Base-by-base conservation (phyloP, 2,329 filamentous ascomycete species). In the Diplodia scrobiculata region DNA sequence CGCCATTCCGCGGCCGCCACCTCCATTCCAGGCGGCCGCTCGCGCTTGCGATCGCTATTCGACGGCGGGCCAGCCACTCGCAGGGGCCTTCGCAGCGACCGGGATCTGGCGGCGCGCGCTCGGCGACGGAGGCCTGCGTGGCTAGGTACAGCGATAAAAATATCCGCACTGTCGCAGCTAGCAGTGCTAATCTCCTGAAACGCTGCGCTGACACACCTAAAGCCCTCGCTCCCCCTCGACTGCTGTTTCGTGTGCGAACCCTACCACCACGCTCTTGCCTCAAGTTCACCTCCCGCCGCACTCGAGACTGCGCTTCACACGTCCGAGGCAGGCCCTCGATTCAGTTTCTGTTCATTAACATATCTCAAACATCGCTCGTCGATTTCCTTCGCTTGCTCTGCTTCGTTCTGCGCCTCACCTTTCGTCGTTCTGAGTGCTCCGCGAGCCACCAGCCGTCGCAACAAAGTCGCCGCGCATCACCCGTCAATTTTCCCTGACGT, bases 131-230 rank as follows among this genome's bases (percentile, higher is more conserved):
- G 58, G 58, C 58, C 58, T 62, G 58, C 58, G 58, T 62, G 58
- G 58, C 58, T 62, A 62, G 58, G 58, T 62, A 62, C 58, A 62
- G 29, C 58, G 58, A 62, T 62, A 62, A 62, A 62, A 62, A 62
- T 62, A 62, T 50, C 58, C 58, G 58, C 38, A 41, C 58, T 62
- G 58, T 62, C 58, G 45, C 58, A 62, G 58, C 41, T 36, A 62
- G 58, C 58, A 13, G 58, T 62, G 63, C 64, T 66, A 66, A 66
- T 66, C 64, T 66, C 64, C 64, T 66, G 64, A 66, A 66, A 66
- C 64, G 54, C 64, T 25, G 64, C 64, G 64, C 64, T 59, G 45
- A 66, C 64, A 66, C 58, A 59, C 55, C 65, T 66, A 66, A 66
- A 66, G 65, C 65, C 65, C 53, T 59, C 58, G 55, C 65, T 53